Base-by-base conservation (phyloP, 371 early-diverging fungal genomes). In the Mortierella sp. region DNA sequence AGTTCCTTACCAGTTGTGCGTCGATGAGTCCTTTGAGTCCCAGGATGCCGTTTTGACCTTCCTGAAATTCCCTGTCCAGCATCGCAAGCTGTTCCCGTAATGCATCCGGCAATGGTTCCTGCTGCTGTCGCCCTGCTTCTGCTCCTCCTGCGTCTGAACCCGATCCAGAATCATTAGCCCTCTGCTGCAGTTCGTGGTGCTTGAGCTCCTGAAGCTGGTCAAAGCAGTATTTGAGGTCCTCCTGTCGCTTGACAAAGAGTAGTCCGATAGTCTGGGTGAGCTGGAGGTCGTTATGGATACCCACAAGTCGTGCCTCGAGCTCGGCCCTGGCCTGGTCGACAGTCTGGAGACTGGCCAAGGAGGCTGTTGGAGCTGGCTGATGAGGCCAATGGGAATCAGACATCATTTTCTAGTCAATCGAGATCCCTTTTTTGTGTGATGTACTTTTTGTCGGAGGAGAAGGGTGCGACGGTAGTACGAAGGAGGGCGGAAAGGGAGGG, bases 241-340 rank as follows among this genome's bases (percentile, higher is more conserved):
- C 79, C 53, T 83, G 76, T 5, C 83, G 75, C 76, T 78, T 83
- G n/a, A 83, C 83, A 66, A 83, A 83, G 61, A 83, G 52, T 9
- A 83, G 71, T 2, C 84, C 84, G 44, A 83, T 79, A 34, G 72
- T 64, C 70, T 83, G 84, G 6, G 84, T 83, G 53, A 83, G 43
- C 68, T 83, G 76, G 31, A 83, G 84, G 52, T 83, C 79, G 37
- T 70, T 76, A 58, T 83, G 79, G 61, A 83, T 83, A n/a, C 66
- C 70, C 22, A 70, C 29, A 9, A 83, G 66, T 24, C 79, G 75
- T 22, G 76, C 64, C 52, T 79, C 84, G 19, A 83, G 76, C 40
- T 78, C 79, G 1, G 70, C 76, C 37, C 71, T 71, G 9, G 79
- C 84, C 64, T 83, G 79, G 9, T 50, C 72, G 13, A 83, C 73